A percentile compares a stretch with the other conserved stretches of the same genome.
These are phyloP conservation scores for Alternaria longipes DNA, from an alignment of 2,329 filamentous ascomycete species.

Conservation along the genomic window DNA sequence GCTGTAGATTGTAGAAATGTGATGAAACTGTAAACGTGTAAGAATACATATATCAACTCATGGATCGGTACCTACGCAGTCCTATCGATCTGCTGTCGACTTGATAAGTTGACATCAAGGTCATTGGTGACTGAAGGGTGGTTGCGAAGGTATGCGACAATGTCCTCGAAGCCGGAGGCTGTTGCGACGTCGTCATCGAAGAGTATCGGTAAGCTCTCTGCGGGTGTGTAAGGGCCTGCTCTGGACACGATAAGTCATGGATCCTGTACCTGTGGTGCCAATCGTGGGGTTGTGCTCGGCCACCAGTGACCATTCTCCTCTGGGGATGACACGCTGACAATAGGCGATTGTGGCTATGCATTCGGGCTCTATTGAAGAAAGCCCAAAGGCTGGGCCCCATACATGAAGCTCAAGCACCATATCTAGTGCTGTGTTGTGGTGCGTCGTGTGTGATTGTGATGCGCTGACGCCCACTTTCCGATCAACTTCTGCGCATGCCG, in stretches of 20 bases:
- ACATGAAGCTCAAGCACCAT: slow-evolving; percentile 79
- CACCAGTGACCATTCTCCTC: slow-evolving; percentile 55
- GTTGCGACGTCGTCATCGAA: slow-evolving; percentile 62
- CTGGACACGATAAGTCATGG: neutral
- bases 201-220: slow-evolving; percentile 67
- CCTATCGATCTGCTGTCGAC: slow-evolving; percentile 52
- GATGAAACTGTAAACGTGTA: slow-evolving; percentile 50
- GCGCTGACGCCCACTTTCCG: neutral
- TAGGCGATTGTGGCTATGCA: slow-evolving; percentile 86
- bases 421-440: slow-evolving; percentile 5
- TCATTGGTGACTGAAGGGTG: slow-evolving; percentile 36
- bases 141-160: slow-evolving; percentile 65
- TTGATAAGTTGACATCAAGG: slow-evolving; percentile 42
- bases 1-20: slow-evolving; percentile 79
- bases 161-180: slow-evolving; percentile 68
- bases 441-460: neutral
- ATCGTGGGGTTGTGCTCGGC: slow-evolving; percentile 69
- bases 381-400: slow-evolving; percentile 87
- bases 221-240: slow-evolving; percentile 4
- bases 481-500: slow-evolving; percentile 16
- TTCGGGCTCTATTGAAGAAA: slow-evolving; percentile 90
- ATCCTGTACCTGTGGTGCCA: slow-evolving; percentile 65
- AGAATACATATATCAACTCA: neutral
- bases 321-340: slow-evolving; percentile 69
- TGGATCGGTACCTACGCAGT: slow-evolving; percentile 44